Conservation (phyloP, 202 grass and related monocot genomes). For the Setaria viridis region DNA sequence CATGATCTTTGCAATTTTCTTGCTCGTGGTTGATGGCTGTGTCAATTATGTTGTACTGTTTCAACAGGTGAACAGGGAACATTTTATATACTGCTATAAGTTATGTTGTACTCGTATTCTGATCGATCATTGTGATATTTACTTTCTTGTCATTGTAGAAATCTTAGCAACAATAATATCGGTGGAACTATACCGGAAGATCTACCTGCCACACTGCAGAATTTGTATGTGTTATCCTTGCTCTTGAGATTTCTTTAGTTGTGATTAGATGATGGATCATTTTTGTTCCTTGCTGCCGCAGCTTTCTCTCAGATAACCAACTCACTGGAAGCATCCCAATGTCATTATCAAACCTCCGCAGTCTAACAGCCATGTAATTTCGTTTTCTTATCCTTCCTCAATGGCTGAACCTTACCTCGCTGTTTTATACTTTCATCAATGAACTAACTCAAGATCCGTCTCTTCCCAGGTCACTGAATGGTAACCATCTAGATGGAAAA, state of each 20-base stretch:
- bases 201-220: slow-evolving; percentile 71
- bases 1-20: slow-evolving; percentile 21
- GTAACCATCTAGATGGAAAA: slow-evolving; percentile 78
- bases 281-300: slow-evolving; percentile 49
- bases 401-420: neutral
- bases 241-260: slow-evolving; percentile 33
- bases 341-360: slow-evolving; percentile 74
- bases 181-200: slow-evolving; percentile 78
- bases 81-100: slow-evolving; percentile 13
- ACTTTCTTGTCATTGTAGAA: slow-evolving; percentile 52
- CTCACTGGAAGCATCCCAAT: slow-evolving; percentile 87
- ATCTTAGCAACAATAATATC: slow-evolving; percentile 97
- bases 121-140: slow-evolving; percentile 26
- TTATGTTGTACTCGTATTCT: slow-evolving; percentile 31
- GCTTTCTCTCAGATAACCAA: slow-evolving; percentile 96
- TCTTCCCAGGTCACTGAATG: slow-evolving; percentile 82
- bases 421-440: slow-evolving; percentile 22
- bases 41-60: slow-evolving; percentile 2
- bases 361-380: slow-evolving; percentile 81
- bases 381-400: neutral
- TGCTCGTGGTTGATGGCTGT: neutral
- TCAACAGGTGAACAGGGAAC: slow-evolving; percentile 10
- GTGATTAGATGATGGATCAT: slow-evolving; percentile 34
- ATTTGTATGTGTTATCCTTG: slow-evolving; percentile 61
- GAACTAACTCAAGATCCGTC: slow-evolving; percentile 31